A percentile compares a stretch with the other conserved stretches of the same genome.
Conservation (phyloP, 345 rosid genomes). For the Citrus glauca region DNA sequence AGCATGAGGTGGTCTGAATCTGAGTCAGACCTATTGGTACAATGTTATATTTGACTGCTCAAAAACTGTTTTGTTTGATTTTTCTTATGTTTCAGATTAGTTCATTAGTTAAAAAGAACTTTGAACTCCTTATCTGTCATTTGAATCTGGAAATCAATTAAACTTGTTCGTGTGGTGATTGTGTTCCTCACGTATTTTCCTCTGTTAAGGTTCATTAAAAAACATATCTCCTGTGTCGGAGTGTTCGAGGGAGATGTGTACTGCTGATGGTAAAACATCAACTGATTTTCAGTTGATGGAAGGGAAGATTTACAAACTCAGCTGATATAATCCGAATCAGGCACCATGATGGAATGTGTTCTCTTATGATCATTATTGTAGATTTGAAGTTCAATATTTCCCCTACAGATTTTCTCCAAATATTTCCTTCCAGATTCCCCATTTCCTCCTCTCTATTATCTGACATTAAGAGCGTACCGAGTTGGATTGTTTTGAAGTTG, state of each 20-base stretch:
- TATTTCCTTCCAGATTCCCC: background rate
- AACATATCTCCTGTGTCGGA: background rate
- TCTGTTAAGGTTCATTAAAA: no score
- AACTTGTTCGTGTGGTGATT: background rate
- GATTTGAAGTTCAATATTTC: no score
- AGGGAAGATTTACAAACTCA: background rate
- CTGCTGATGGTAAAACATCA: no score
- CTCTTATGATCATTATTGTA: no score
- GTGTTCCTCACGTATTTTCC: background rate
- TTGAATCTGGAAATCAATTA: background rate
- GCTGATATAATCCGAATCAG: no score
- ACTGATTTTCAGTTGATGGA: background rate
- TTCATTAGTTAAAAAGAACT: background rate
- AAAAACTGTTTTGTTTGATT: constrained; percentile 9
- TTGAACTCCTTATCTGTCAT: background rate
- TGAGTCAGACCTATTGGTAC: background rate
- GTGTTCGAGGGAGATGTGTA: background rate
- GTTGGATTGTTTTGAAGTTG: no score
- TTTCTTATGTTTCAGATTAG: background rate
- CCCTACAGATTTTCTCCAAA: no score
- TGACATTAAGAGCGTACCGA: background rate
- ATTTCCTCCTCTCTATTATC: background rate
- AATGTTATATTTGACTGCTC: background rate
- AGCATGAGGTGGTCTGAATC: constrained; percentile 13
- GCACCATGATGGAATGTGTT: no score